Base-by-base conservation (phyloP, 495 filamentous ascomycete species). In the Chaetomium fimeti region DNA sequence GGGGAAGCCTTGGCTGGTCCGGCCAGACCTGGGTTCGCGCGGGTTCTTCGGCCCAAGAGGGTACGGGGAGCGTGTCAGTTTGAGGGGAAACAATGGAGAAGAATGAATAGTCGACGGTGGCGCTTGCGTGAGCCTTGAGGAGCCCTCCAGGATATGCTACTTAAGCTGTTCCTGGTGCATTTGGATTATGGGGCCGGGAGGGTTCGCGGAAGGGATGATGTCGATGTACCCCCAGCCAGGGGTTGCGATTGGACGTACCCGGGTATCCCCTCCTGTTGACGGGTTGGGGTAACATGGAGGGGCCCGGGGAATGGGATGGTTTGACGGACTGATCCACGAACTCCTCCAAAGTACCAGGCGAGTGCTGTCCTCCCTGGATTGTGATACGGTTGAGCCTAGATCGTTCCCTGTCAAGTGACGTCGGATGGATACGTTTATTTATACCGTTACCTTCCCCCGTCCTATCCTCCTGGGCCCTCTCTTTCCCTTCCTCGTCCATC, bases 201-300 rank as follows among this genome's bases (percentile, higher is more conserved):
- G 47, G 15, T 40, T 60, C 58, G 45, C 32, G 45, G 57, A 48
- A 24, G 9, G 40, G 42, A 32, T 0, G 7, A 9, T n/a, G 12
- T 11, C 16, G 22, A 45, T 16, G 22, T 22, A 6, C 29, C 29
- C 43, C 43, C 20, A 8, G 15, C n/a, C 32, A 15, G 53, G 53
- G 32, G 24, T 15, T 58, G 56, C 24, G 56, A 58, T 58, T 58
- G 56, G 56, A 15, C 29, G 52, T 18, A 5, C 52, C 27, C 28
- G 6, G 7, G 8, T 28, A 6, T 32, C 51, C 13, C 51, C 25
- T 29, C 27, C 24, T 20, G 43, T 60, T 24, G 43, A 60, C 57
- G 51, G 28, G 45, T 49, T 60, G 45, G 58, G 58, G 58, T 60
- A 60, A 49, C 45, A 49, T 28, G 43, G 58, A 51, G 43, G 25